Percentiles rank a stretch among this genome's conserved stretches.
Conservation (phyloP, 768 basidiomycete genomes). For the Russula compacta region DNA sequence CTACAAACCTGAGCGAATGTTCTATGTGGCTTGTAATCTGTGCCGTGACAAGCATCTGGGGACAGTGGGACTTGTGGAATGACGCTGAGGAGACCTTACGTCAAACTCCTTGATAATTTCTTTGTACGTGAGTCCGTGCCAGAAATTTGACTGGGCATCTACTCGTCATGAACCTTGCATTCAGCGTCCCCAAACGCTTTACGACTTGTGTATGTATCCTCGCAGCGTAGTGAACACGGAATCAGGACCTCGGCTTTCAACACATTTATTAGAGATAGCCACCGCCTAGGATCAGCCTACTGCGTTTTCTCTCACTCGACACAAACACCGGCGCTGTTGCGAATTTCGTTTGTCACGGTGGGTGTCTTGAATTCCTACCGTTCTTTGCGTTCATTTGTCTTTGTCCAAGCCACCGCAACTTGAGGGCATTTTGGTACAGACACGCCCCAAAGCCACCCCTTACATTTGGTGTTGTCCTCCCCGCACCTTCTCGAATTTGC, state of each 20-base stretch:
- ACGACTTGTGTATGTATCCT: not conserved
- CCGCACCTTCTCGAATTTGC: not conserved
- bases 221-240: not conserved
- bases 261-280: too few species aligned
- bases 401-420: too few species aligned
- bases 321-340: not conserved
- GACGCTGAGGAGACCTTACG: slow-evolving; percentile 44
- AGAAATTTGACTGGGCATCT: not conserved
- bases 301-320: not conserved
- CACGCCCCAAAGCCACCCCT: too few species aligned
- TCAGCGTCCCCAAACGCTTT: not conserved
- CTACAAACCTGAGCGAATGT: slow-evolving; percentile 29
- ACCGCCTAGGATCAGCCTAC: too few species aligned
- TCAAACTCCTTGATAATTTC: not conserved
- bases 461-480: too few species aligned
- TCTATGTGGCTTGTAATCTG: slow-evolving; percentile 72
- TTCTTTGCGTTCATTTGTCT: too few species aligned
- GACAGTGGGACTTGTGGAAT: slow-evolving; percentile 71
- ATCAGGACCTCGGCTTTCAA: too few species aligned
- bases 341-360: too few species aligned
- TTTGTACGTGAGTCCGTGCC: not conserved
- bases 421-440: too few species aligned
- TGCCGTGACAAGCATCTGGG: slow-evolving; percentile 60
- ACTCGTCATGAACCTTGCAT: not conserved
- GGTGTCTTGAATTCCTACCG: too few species aligned